Base-by-base conservation (phyloP, 768 basidiomycete genomes). In the Auriculariales sp. region DNA sequence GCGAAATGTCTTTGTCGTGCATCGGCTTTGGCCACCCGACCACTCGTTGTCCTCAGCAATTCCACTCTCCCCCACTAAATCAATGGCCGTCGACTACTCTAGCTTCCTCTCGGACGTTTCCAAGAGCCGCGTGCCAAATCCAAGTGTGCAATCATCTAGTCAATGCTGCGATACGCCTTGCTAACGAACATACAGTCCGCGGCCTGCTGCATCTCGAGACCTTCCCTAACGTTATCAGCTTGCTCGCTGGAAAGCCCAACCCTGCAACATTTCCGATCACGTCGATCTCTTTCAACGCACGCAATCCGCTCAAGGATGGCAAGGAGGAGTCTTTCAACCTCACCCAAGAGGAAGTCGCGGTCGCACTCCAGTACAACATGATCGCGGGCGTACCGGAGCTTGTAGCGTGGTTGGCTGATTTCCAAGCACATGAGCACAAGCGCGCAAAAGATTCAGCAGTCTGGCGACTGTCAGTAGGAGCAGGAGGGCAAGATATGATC, bases 191-290 rank as follows among this genome's bases (percentile, higher is more conserved):
- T 25, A 10, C 56, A 77, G 75, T 79, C 50, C 71, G 76, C 27
- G 67, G 78, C 12, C 71, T 94, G n/a, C 73, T 78, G 51, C 88
- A 81, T 0, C 71, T 92, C 25, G 94, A 97, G 64, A 71, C 72
- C 19, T 73, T 68, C 0, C 89, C 91, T 0, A 86, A 86, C 0
- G 61, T 88, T 31, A 79, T 92, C 49, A 87, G 83, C 3, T 62
- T 92, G 28, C 75, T 93, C 5, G 92, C 91, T 0, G 94, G 94
- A 25, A 91, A 93, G 63, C 94, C 94, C 4, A 93, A 94, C 59
- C 73, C 81, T 6, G 68, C 72, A n/a, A 84, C 88, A 17, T 98
- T 97, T 68, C 94, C 94, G 1, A 87, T 98, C 67, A 79, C 80
- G 2, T 79, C 82, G 0, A 68, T 98, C 56, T 79, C 74, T 49